Base-by-base conservation (phyloP, 345 rosid genomes). In the Noccaea caerulescens region DNA sequence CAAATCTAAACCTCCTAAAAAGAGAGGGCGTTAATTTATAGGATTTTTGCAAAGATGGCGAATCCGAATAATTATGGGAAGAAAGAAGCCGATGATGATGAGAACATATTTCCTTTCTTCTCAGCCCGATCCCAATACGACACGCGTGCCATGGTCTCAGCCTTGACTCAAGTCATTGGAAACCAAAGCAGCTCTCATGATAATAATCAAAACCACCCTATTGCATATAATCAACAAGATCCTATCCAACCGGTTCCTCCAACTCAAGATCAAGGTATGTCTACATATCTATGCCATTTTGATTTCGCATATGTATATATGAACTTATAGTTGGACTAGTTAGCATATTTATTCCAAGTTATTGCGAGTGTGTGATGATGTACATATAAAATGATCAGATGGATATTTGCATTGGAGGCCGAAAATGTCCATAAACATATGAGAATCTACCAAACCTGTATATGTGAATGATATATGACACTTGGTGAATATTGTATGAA, bases 91-190 rank as follows among this genome's bases (percentile, higher is more conserved):
- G 82, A 84, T 11, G 82, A 86, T 49, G 83, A 82, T 39, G 84
- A 85, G 53, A 70, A 63, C 64, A 71, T 71, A 47, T 87, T 87
- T 71, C 90, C 92, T 4, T 66, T 72, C 39, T 89, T 81, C 80
- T 85, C 88, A 10, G 89, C 83, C 33, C 72, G 84, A 69, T 89
- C 96, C 5, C 85, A 87, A 60, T 86, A 81, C 55, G 96, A 89
- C 58, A 85, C 55, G 83, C 52, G 68, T 39, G 87, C 72, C 2
- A 84, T 89, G 86, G 86, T 89, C 59, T 80, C 92, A 12, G 96
- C 92, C 64, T 82, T 89, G 64, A 12, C 89, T 73, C 89, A 89
- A 73, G 96, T 89, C 38, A 87, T 89, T 34, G 86, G 83, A 41
- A 76, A 59, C 64, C 58, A 68, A 67, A 72, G 57, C 33, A 63